Percentiles rank a stretch among this genome's conserved stretches.
phyloP scores from a whole-genome alignment of 306 rosid species.

The Mucuna pruriens region DNA sequence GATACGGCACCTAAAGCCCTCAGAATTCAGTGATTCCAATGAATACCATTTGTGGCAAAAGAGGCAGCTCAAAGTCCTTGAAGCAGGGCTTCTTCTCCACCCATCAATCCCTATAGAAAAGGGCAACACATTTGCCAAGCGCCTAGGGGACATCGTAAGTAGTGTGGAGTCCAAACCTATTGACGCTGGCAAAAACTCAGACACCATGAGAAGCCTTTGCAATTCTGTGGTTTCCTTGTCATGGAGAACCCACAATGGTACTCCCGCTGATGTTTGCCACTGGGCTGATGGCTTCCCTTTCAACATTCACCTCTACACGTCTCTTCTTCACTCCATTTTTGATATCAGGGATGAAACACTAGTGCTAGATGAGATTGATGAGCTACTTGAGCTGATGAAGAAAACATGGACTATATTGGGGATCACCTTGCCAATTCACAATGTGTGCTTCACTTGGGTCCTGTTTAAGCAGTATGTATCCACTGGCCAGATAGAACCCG shows the following conservation, averaged over 20 bases:
- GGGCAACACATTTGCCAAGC: conserved; percentile 64
- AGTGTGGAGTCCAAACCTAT: conserved; percentile 52
- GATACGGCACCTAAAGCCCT: conserved; percentile 76
- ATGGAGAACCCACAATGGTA: conserved; percentile 66
- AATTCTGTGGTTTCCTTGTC: conserved; percentile 79
- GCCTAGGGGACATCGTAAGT: conserved; percentile 63
- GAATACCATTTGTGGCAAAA: conserved; percentile 93
- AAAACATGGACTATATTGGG: conserved; percentile 87
- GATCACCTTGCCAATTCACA: conserved; percentile 70
- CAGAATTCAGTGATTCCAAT: conserved; percentile 77
- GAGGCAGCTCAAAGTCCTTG: conserved; percentile 80
- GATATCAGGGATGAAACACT: conserved; percentile 76
- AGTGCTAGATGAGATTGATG: conserved; percentile 93
- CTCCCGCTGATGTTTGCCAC: conserved; percentile 84
- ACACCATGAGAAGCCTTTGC: conserved; percentile 82
- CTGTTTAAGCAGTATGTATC: conserved; percentile 68
- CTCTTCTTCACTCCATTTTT: conserved; percentile 75
- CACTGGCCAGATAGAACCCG: conserved; percentile 79
- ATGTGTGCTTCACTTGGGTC: conserved; percentile 87
- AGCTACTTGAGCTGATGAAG: conserved; percentile 81
- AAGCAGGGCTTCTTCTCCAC: conserved; percentile 76
- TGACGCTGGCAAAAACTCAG: conserved; percentile 84
- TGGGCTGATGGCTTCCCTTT: conserved; percentile 97
- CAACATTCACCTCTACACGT: conserved; percentile 68
- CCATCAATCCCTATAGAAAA: conserved; percentile 72